phyloP scores from a whole-genome alignment of 192 early-diverging fungal genomes.

The Backusella australiensis region DNA sequence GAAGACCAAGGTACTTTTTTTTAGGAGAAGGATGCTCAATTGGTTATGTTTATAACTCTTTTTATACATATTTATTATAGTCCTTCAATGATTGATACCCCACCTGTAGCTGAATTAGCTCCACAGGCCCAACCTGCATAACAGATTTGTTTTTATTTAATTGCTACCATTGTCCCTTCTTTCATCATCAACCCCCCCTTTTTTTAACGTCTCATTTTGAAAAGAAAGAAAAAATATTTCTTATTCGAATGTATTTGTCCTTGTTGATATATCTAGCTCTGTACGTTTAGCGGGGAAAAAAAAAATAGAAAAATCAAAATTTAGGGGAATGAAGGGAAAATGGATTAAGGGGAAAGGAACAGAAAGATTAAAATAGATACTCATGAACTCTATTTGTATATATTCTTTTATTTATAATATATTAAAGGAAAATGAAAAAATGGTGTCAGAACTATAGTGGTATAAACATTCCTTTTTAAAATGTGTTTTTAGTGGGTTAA shows the following conservation, averaged over 20 bases:
- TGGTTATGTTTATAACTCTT: not conserved
- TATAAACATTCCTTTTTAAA: not conserved
- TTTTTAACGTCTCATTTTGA: not conserved
- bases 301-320: not conserved
- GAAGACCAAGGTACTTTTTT: slow-evolving; percentile 16
- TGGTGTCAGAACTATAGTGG: not conserved
- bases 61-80: not conserved
- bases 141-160: not conserved
- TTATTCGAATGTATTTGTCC: not conserved
- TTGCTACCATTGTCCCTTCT: not conserved
- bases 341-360: not conserved
- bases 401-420: not conserved
- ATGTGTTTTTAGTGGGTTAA: not conserved
- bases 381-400: not conserved
- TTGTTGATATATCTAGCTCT: not conserved
- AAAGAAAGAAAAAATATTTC: not conserved
- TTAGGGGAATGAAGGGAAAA: not conserved
- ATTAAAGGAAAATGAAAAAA: not conserved
- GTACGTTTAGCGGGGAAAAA: not conserved
- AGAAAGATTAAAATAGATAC: not conserved
- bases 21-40: not conserved
- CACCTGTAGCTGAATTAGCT: slow-evolving; percentile 1
- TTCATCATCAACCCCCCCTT: not conserved
- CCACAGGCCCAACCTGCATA: not conserved
- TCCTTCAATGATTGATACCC: slow-evolving; percentile 9